Percentiles rank a stretch among this genome's conserved stretches.
These are phyloP conservation scores for Potentilla sterilis DNA, from an alignment of 306 rosid species.

Conservation along the genomic window DNA sequence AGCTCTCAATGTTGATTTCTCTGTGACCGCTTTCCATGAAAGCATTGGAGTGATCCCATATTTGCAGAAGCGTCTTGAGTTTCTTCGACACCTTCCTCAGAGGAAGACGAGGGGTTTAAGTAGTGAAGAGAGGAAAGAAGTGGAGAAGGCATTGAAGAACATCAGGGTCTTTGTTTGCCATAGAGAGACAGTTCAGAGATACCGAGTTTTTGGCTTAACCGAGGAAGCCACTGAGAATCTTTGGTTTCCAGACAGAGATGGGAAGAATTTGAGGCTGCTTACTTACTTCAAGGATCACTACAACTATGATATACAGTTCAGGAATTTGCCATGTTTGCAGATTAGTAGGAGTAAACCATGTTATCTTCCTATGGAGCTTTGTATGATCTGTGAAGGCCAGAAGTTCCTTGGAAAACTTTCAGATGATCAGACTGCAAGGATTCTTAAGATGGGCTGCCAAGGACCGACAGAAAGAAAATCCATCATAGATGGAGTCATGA, in stretches of 20 bases:
- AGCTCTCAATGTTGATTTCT: constrained; percentile 87
- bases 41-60: constrained; percentile 85
- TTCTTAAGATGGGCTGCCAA: constrained; percentile 97
- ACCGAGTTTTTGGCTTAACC: constrained; percentile 80
- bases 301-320: constrained; percentile 81
- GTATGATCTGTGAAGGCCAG: constrained; percentile 96
- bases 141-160: constrained; percentile 84
- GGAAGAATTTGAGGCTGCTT: constrained; percentile 73
- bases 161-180: constrained; percentile 94
- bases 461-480: constrained; percentile 82
- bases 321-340: constrained; percentile 90
- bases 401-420: constrained; percentile 89
- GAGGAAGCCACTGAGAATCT: constrained; percentile 89
- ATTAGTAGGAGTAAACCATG: constrained; percentile 91
- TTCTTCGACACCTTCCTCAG: constrained; percentile 74
- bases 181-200: constrained; percentile 89
- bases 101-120: constrained; percentile 58
- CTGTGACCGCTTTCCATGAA: constrained; percentile 94
- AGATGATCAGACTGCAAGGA: constrained; percentile 91
- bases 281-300: constrained; percentile 90
- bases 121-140: constrained; percentile 72
- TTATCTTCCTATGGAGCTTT: constrained; percentile 99
- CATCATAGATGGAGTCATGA: constrained; percentile 81
- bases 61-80: constrained; percentile 87
- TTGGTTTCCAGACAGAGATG: constrained; percentile 88